Evolutionary conservation across 768 basidiomycete genomes (phyloP), one percentile per base, ranked within the genome.

Genomic region (Neoboletus magnificus): DNA sequence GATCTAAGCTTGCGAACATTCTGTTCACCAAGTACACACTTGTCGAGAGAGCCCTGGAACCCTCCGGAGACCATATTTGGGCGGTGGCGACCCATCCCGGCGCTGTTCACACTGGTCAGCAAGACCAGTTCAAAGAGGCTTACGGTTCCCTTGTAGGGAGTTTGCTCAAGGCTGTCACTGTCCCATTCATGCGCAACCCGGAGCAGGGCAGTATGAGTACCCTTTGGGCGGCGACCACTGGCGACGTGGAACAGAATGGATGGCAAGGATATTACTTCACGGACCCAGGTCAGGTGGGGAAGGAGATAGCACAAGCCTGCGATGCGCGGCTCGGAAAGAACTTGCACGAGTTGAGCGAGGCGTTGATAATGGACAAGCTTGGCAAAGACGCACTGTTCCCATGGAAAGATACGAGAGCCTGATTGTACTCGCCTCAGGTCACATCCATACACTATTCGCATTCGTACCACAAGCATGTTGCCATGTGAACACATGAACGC

Each of bases 311-410:
- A 20, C 58, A 53, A 44, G 68, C 70, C 36, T 47, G 56, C 33
- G 63, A 73, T 41, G 51, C 49, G 13, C 63, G 66, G 55, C 55
- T 67, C 11, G 68, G 69, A 1, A 60, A 54, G 52, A 64, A 64
- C 30, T 55, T 73, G 58, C 73, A 68, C 62, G 53, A 62, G 30
- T 65, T 74, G 55, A 71, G 68, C 53, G 68, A 72, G 59, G 50
- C 61, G 23, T 46, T 73, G 47, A 63, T 71, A 18, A 56, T 56
- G 33, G 57, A 63, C 25, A 62, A 63, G 50, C 48, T 66, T 35
- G 66, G 67, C 44, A 48, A 58, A 16, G 48, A 41, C 10, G 39
- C 33, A 6, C 18, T 72, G 29, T 50, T 62, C 44, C 60, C 63
- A 12, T 68, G 70, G 70, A 55, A 62, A 32, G 27, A 53, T 37